phyloP scores from a whole-genome alignment of 1,284 basidiomycete species.

The Gymnopus androsaceus region DNA sequence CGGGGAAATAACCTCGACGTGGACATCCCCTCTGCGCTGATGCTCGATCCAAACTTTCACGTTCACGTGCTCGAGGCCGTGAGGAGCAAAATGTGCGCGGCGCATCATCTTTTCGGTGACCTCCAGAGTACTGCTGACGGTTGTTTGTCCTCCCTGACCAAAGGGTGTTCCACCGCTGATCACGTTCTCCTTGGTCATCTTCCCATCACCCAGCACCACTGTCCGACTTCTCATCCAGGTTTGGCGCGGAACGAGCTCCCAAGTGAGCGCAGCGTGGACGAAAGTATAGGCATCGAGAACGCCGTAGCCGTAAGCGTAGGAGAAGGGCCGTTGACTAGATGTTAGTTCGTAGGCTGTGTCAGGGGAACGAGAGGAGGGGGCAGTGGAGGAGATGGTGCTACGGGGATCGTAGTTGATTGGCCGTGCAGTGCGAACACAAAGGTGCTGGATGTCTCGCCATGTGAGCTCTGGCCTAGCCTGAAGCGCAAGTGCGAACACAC shows the following conservation, averaged over 20 bases:
- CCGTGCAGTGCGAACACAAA: conserved; percentile 80
- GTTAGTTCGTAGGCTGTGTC: conserved; percentile 96
- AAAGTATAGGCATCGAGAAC: conserved; percentile 84
- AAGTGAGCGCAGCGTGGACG: conserved; percentile 79
- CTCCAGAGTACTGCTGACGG: conserved; percentile 58
- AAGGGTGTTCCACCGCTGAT: conserved; percentile 73
- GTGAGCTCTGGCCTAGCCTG: conserved; percentile 88
- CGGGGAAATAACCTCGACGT: conserved; percentile 89
- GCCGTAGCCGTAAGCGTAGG: conserved; percentile 98
- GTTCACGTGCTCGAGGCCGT: conserved; percentile 86
- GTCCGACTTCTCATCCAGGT: conserved; percentile 82
- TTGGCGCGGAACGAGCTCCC: conserved; percentile 93
- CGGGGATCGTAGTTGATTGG: conserved; percentile 77
- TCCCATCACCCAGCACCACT: conserved; percentile 67
- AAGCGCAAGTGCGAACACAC: conserved; percentile 86
- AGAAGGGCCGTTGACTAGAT: conserved; percentile 78
- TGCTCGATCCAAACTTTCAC: conserved; percentile 94
- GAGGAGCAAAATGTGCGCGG: conserved; percentile 76
- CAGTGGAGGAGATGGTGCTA: too few species aligned
- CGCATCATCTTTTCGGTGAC: conserved; percentile 75
- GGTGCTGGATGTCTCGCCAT: conserved; percentile 96
- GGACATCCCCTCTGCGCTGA: conserved; percentile 85
- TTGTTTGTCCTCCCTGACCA: conserved; percentile 65
- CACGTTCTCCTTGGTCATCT: conserved; percentile 54
- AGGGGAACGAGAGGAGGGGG: not conserved